phyloP scores from a whole-genome alignment of 768 basidiomycete genomes.

The Russula brevipes region DNA sequence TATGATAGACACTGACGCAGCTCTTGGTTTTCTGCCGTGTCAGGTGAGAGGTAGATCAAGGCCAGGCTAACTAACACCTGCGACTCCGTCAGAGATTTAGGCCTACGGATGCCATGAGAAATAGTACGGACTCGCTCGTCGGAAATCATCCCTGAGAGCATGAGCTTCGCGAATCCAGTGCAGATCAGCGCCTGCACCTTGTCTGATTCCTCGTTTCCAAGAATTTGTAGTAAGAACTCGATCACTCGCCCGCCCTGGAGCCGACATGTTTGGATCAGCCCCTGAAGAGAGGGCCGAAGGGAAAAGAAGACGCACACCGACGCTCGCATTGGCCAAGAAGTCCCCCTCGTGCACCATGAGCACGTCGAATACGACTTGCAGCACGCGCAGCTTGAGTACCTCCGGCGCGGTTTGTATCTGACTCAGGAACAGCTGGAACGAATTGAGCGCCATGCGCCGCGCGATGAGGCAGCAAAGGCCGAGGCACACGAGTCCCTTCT shows the following conservation, averaged over 20 bases:
- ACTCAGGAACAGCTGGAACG: conserved; percentile 75
- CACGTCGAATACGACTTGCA: conserved; percentile 82
- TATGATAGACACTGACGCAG: conserved; percentile 81
- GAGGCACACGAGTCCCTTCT: conserved; percentile 73
- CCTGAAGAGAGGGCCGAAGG: background rate
- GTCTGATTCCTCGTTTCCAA: conserved; percentile 51
- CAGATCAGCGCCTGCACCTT: conserved; percentile 68
- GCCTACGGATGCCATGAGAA: background rate
- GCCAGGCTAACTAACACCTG: conserved; percentile 48
- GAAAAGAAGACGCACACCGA: conserved; percentile 26
- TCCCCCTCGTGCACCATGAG: conserved; percentile 76
- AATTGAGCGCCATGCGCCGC: conserved; percentile 59
- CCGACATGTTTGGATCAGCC: background rate
- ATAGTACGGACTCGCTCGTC: conserved; percentile 56
- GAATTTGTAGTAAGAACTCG: conserved; percentile 55
- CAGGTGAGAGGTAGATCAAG: conserved; percentile 69
- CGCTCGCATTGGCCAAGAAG: conserved; percentile 46
- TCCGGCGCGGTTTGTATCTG: conserved; percentile 66
- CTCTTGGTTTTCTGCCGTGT: conserved; percentile 74
- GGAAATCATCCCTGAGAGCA: conserved; percentile 68
- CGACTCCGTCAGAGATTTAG: background rate
- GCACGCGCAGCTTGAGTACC: conserved; percentile 57
- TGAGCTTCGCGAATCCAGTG: conserved; percentile 81
- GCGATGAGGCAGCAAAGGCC: conserved; percentile 86
- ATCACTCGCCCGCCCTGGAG: conserved; percentile 52